Evolutionary conservation across 1,284 basidiomycete genomes (phyloP).

Genomic region (Hymenochaete sp.): DNA sequence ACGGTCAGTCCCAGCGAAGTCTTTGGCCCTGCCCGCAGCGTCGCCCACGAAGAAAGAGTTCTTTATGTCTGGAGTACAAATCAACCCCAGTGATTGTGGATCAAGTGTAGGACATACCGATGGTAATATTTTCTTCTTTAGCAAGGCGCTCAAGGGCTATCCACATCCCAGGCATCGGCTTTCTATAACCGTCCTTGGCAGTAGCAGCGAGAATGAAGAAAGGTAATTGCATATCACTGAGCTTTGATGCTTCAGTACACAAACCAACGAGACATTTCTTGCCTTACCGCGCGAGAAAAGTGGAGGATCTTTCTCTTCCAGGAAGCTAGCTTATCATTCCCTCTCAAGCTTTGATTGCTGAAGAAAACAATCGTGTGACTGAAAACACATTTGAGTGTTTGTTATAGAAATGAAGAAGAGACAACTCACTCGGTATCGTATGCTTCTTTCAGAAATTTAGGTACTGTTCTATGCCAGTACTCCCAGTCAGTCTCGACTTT

Average conservation of each 20-base stretch:
- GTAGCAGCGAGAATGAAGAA: slow-evolving; percentile 77
- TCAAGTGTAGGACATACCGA: slow-evolving; percentile 42
- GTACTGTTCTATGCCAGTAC: slow-evolving; percentile 72
- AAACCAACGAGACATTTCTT: neutral
- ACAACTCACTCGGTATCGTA: slow-evolving; percentile 50
- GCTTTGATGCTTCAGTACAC: slow-evolving; percentile 5
- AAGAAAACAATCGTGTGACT: slow-evolving; percentile 69
- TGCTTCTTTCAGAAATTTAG: slow-evolving; percentile 51
- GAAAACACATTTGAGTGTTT: neutral
- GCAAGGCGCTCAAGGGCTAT: slow-evolving; percentile 59
- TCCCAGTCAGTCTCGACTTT: slow-evolving; percentile 52
- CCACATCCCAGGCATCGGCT: slow-evolving; percentile 88
- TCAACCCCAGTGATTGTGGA: neutral
- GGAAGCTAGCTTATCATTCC: slow-evolving; percentile 35
- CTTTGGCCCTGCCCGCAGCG: slow-evolving; percentile 71
- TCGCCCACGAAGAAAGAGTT: slow-evolving; percentile 82
- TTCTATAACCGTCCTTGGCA: slow-evolving; percentile 70
- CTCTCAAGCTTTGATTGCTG: slow-evolving; percentile 67
- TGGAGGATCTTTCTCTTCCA: slow-evolving; percentile 73
- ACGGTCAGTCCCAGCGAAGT: slow-evolving; percentile 74
- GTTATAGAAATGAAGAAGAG: neutral
- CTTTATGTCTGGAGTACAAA: slow-evolving; percentile 43
- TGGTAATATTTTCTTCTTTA: slow-evolving; percentile 44
- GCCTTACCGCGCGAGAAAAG: slow-evolving; percentile 59
- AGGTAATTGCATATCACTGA: slow-evolving; percentile 65